Percentiles rank a stretch among this genome's conserved stretches.
These are phyloP conservation scores for Zygotorulaspora sp. DNA, from an alignment of 805 yeast species.

Conservation along the genomic window DNA sequence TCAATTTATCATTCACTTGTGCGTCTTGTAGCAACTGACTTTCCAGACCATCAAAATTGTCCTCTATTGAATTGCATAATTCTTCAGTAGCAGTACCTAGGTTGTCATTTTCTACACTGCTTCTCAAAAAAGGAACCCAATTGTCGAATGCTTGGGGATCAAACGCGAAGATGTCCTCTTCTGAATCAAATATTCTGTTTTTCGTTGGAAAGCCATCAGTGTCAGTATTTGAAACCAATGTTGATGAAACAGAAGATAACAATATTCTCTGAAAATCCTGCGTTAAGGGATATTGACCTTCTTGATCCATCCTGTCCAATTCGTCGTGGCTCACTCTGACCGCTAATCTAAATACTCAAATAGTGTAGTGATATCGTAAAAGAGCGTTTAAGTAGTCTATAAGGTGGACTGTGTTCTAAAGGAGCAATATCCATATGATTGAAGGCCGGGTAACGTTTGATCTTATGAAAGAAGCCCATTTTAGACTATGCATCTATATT, in stretches of 20 bases:
- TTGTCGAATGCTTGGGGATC: slow-evolving; percentile 31
- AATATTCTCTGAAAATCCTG: slow-evolving; percentile 32
- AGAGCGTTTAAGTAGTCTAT: background rate
- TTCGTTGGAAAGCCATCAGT: slow-evolving; percentile 3
- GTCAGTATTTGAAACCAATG: slow-evolving; percentile 11
- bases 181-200: slow-evolving; percentile 2
- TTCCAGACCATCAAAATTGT: slow-evolving; percentile 34
- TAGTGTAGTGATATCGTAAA: too few species aligned
- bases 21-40: slow-evolving; percentile 33
- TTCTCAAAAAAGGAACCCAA: slow-evolving; percentile 34
- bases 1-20: slow-evolving; percentile 33
- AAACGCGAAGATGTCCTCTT: slow-evolving; percentile 25
- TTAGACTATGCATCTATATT: too few species aligned
- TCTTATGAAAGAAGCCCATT: too few species aligned
- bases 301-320: slow-evolving; percentile 36
- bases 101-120: slow-evolving; percentile 25
- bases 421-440: too few species aligned
- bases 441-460: too few species aligned
- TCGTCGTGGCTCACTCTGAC: too few species aligned
- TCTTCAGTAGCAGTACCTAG: slow-evolving; percentile 27
- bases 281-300: slow-evolving; percentile 23
- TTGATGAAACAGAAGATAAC: slow-evolving; percentile 20
- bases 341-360: too few species aligned
- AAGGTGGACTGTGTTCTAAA: too few species aligned
- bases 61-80: slow-evolving; percentile 32